phyloP scores from a whole-genome alignment of 2,329 filamentous ascomycete species.

The Diaporthe sp. region DNA sequence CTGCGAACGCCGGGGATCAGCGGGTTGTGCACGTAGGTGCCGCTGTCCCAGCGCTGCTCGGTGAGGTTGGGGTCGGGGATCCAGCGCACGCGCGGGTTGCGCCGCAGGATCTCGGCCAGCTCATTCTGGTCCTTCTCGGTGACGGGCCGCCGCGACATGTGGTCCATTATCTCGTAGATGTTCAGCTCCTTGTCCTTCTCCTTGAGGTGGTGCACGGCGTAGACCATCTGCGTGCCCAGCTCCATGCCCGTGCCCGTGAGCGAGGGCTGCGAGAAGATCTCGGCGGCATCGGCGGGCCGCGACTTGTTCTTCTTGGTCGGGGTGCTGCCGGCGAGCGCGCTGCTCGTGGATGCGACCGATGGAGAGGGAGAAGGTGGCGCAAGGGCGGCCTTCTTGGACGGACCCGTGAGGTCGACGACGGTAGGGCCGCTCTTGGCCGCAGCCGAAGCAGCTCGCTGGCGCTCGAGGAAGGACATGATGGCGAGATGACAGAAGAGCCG shows the following conservation, averaged over 20 bases:
- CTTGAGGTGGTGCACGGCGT: constrained; percentile 87
- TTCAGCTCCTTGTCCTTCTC: constrained; percentile 78
- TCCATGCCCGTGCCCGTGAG: constrained; percentile 83
- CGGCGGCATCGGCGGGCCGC: constrained; percentile 61
- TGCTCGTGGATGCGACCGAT: constrained; percentile 66
- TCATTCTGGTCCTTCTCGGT: constrained; percentile 73
- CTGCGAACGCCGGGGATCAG: constrained; percentile 84
- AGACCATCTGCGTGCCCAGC: constrained; percentile 89
- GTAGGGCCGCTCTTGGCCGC: constrained; percentile 67
- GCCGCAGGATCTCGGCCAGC: constrained; percentile 77
- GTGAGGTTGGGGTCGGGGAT: constrained; percentile 71
- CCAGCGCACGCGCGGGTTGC: constrained; percentile 72
- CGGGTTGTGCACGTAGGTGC: constrained; percentile 87
- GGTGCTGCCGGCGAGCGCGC: constrained; percentile 65
- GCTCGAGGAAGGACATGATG: constrained; percentile 75
- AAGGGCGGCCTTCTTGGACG: constrained; percentile 58
- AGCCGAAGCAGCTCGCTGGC: constrained; percentile 74
- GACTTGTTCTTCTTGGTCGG: constrained; percentile 75
- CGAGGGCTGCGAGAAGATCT: constrained; percentile 82
- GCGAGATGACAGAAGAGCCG: constrained; percentile 33
- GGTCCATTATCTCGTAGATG: constrained; percentile 83
- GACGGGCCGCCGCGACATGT: constrained; percentile 79
- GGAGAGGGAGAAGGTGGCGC: constrained; percentile 75
- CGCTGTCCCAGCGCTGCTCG: constrained; percentile 75
- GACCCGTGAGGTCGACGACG: constrained; percentile 63